A percentile compares a stretch with the other conserved stretches of the same genome.
These are phyloP conservation scores for Barnettozyma wickerhamii DNA, from an alignment of 805 yeast genomes.

Conservation along the genomic window DNA sequence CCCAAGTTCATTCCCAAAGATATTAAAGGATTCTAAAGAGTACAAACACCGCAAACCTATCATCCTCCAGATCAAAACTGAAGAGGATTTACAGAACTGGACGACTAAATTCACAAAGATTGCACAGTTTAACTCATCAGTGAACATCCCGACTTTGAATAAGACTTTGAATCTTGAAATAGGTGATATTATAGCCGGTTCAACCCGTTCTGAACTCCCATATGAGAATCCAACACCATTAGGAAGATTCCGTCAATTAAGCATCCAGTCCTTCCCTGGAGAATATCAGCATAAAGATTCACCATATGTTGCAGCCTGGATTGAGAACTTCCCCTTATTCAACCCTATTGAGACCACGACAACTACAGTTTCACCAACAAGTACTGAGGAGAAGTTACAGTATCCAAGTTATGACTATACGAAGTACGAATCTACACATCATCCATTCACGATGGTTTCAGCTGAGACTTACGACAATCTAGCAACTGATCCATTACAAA, in stretches of 20 bases:
- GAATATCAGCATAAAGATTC: slow-evolving; percentile 32
- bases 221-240: slow-evolving; percentile 96
- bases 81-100: slow-evolving; percentile 43
- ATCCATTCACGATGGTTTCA: slow-evolving; percentile 94
- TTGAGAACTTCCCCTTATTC: slow-evolving; percentile 89
- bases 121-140: slow-evolving; percentile 27
- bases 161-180: slow-evolving; percentile 37
- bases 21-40: slow-evolving; percentile 35
- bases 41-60: slow-evolving; percentile 58
- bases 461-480: slow-evolving; percentile 60
- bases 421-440: slow-evolving; percentile 74
- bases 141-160: neutral
- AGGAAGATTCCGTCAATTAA: slow-evolving; percentile 78
- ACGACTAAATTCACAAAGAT: slow-evolving; percentile 26
- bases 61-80: slow-evolving; percentile 44
- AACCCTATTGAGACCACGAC: slow-evolving; percentile 55
- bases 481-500: slow-evolving; percentile 50
- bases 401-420: slow-evolving; percentile 60
- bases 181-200: slow-evolving; percentile 75
- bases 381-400: slow-evolving; percentile 21
- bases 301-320: slow-evolving; percentile 66
- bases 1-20: slow-evolving; percentile 29
- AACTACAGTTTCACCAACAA: neutral
- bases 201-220: slow-evolving; percentile 64
- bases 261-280: slow-evolving; percentile 50